A percentile compares a stretch with the other conserved stretches of the same genome.
phyloP scores from a whole-genome alignment of 257 asterid species.

The Gentiana straminea region DNA sequence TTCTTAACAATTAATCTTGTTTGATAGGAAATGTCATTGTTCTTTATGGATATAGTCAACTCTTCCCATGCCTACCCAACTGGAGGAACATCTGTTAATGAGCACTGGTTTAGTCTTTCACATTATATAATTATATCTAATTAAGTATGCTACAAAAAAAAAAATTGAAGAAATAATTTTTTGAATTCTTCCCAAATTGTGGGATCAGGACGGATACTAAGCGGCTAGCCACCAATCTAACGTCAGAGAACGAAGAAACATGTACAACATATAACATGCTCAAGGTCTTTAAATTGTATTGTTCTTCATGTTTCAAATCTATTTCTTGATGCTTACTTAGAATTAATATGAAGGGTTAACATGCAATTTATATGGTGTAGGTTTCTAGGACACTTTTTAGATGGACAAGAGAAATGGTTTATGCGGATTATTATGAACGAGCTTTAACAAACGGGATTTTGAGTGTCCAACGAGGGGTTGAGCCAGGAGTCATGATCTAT shows the following conservation, averaged over 20 bases:
- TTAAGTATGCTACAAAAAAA: too few species aligned
- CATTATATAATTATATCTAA: background rate
- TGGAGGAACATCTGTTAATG: constrained; percentile 79
- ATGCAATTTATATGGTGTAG: constrained; percentile 16
- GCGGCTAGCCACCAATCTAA: constrained; percentile 51
- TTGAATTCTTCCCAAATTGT: background rate
- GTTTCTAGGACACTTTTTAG: constrained; percentile 78
- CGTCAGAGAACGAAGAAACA: constrained; percentile 71
- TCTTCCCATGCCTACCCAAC: constrained; percentile 87
- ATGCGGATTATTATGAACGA: constrained; percentile 87
- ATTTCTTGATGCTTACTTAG: too few species aligned
- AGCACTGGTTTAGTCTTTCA: constrained; percentile 43
- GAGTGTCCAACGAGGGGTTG: constrained; percentile 79
- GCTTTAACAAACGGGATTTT: constrained; percentile 84
- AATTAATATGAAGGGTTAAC: too few species aligned
- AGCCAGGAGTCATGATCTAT: constrained; percentile 89
- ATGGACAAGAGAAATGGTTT: constrained; percentile 85
- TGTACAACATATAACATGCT: constrained; percentile 96
- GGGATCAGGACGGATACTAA: constrained; percentile 58
- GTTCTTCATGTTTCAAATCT: too few species aligned
- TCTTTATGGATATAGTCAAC: constrained; percentile 73
- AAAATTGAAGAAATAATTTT: too few species aligned
- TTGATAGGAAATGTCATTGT: constrained; percentile 65
- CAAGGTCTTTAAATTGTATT: constrained; percentile 34
- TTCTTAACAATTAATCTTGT: background rate